Percentiles rank a stretch among this genome's conserved stretches.
Evolutionary conservation across 1,284 basidiomycete species (phyloP).

Genomic region (Puccinia triticina): DNA sequence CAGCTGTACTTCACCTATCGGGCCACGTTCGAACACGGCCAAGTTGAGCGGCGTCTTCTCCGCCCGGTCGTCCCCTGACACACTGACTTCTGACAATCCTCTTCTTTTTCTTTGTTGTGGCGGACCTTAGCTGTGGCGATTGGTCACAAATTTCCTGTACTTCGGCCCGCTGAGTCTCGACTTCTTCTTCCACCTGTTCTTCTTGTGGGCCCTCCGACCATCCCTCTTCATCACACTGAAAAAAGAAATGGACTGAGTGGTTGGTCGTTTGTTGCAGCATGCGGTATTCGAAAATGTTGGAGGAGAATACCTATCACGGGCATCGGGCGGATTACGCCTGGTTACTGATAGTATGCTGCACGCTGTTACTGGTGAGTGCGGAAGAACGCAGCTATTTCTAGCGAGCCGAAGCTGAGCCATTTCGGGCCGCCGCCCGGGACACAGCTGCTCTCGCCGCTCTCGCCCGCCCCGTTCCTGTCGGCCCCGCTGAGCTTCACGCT

Average conservation of each 20-base stretch:
- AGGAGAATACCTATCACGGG: constrained; percentile 92
- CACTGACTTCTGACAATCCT: background rate
- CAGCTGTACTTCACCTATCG: constrained; percentile 52
- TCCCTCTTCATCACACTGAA: background rate
- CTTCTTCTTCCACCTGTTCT: constrained; percentile 94
- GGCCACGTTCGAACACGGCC: constrained; percentile 50
- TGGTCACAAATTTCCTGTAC: constrained; percentile 89
- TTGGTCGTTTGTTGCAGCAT: constrained; percentile 63
- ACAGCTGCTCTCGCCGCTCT: constrained; percentile 43
- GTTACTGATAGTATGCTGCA: constrained; percentile 67
- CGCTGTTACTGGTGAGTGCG: constrained; percentile 32
- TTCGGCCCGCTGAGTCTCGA: constrained; percentile 92
- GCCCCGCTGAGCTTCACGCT: constrained; percentile 74
- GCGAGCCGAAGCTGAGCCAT: too few species aligned
- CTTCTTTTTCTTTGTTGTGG: background rate
- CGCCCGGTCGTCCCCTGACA: background rate
- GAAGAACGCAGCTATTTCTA: background rate
- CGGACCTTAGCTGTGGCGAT: constrained; percentile 74
- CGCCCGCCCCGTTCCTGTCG: constrained; percentile 65
- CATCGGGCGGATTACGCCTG: constrained; percentile 89
- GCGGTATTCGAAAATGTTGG: constrained; percentile 92
- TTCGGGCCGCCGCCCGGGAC: too few species aligned
- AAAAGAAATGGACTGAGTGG: background rate
- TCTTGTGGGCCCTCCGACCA: constrained; percentile 65
- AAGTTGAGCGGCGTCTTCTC: constrained; percentile 11